Evolutionary conservation across 2,329 filamentous ascomycete species (phyloP).

Genomic region (Fusarium cicatricum): DNA sequence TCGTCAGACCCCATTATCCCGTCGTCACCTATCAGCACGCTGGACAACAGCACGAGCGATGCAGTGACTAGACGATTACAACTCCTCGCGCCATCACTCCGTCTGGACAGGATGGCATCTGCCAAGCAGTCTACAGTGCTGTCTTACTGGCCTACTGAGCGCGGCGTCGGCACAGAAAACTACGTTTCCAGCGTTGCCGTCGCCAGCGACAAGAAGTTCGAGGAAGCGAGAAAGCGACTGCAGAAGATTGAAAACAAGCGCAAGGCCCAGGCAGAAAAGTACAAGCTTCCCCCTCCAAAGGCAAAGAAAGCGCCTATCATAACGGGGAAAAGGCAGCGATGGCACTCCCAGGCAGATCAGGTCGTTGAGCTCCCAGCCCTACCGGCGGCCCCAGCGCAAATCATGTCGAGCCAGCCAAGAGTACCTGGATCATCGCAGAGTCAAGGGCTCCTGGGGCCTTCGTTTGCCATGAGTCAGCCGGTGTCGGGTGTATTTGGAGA

Average conservation of each 20-base stretch:
- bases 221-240: slow-evolving; percentile 46
- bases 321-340: too few species aligned
- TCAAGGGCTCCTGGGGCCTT: slow-evolving; percentile 40
- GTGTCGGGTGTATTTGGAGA: slow-evolving; percentile 57
- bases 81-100: slow-evolving; percentile 46
- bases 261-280: slow-evolving; percentile 47
- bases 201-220: slow-evolving; percentile 48
- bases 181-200: slow-evolving; percentile 52
- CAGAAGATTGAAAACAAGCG: slow-evolving; percentile 46
- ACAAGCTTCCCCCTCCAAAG: slow-evolving; percentile 39
- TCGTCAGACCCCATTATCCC: slow-evolving; percentile 30
- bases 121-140: slow-evolving; percentile 45
- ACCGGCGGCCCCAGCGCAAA: slow-evolving; percentile 35
- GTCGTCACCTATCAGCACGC: slow-evolving; percentile 30
- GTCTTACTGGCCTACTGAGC: slow-evolving; percentile 51
- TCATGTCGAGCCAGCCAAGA: slow-evolving; percentile 49
- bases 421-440: slow-evolving; percentile 48
- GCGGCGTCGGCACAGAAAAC: slow-evolving; percentile 45
- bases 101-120: slow-evolving; percentile 36
- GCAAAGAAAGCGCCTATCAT: too few species aligned
- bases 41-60: slow-evolving; percentile 31
- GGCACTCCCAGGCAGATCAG: slow-evolving; percentile 17
- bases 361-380: slow-evolving; percentile 22
- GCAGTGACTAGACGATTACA: slow-evolving; percentile 47
- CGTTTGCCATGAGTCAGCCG: slow-evolving; percentile 56